Conservation (phyloP, 768 basidiomycete species). For the Pisolithus orientalis region DNA sequence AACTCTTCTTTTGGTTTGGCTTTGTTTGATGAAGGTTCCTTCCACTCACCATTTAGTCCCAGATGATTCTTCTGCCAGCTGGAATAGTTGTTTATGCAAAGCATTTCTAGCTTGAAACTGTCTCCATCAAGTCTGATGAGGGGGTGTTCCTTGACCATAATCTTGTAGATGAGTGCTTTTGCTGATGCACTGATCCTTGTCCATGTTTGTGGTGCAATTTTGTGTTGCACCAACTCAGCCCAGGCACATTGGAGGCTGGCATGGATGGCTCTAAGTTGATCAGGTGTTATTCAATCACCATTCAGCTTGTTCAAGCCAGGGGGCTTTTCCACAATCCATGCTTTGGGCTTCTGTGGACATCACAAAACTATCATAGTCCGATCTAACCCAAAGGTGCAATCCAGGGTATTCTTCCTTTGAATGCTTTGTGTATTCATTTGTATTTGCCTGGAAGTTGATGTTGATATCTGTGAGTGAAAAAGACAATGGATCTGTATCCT, state of each 20-base stretch:
- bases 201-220: neutral
- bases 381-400: no score
- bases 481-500: neutral
- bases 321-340: neutral
- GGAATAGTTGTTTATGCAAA: no score
- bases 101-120: no score
- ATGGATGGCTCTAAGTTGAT: neutral
- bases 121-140: neutral
- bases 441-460: neutral
- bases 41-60: no score
- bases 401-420: neutral
- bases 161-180: no score
- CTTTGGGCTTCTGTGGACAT: neutral
- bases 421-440: neutral
- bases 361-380: neutral
- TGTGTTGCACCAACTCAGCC: neutral
- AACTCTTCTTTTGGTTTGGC: no score
- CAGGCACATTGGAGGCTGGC: neutral
- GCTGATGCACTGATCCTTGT: neutral
- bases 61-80: no score
- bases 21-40: no score
- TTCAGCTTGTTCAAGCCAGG: neutral
- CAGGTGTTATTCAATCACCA: neutral
- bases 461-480: neutral
- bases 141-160: no score